Conservation (phyloP, 1,284 basidiomycete genomes). For the Puccinia polysora region DNA sequence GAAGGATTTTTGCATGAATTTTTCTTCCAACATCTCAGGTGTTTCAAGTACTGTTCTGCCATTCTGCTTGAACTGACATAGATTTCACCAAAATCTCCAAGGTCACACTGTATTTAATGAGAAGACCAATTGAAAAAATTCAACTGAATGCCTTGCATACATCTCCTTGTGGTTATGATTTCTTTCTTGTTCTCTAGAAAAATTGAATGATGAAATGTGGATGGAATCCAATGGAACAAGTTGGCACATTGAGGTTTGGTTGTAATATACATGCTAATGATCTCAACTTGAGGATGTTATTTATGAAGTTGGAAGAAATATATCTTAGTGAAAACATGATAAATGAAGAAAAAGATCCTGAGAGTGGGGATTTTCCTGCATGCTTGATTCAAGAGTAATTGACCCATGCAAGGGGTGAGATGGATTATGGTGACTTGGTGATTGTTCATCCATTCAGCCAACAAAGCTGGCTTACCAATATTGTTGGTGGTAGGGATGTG, state of each 20-base stretch:
- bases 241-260: slow-evolving; percentile 99
- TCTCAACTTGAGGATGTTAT: slow-evolving; percentile 82
- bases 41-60: slow-evolving; percentile 88
- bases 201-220: slow-evolving; percentile 74
- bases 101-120: slow-evolving; percentile 77
- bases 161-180: slow-evolving; percentile 93
- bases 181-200: slow-evolving; percentile 95
- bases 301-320: slow-evolving; percentile 93
- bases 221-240: slow-evolving; percentile 91
- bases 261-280: slow-evolving; percentile 99
- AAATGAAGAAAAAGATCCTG: slow-evolving; percentile 92
- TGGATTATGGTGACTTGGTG: slow-evolving; percentile 90
- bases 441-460: slow-evolving; percentile 98
- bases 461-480: slow-evolving; percentile 90
- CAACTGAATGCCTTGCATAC: slow-evolving; percentile 97
- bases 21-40: slow-evolving; percentile 73
- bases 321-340: slow-evolving; percentile 97
- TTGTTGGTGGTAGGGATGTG: slow-evolving; percentile 96
- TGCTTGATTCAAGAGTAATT: slow-evolving; percentile 92
- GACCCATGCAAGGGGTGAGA: slow-evolving; percentile 97
- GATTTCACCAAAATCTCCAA: slow-evolving; percentile 97
- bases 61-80: slow-evolving; percentile 95
- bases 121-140: slow-evolving; percentile 94
- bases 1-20: slow-evolving; percentile 93
- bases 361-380: slow-evolving; percentile 81